Percentiles rank a stretch among this genome's conserved stretches.
phyloP scores from a whole-genome alignment of 352 stramenopile species.

The Plasmopara muralis region DNA sequence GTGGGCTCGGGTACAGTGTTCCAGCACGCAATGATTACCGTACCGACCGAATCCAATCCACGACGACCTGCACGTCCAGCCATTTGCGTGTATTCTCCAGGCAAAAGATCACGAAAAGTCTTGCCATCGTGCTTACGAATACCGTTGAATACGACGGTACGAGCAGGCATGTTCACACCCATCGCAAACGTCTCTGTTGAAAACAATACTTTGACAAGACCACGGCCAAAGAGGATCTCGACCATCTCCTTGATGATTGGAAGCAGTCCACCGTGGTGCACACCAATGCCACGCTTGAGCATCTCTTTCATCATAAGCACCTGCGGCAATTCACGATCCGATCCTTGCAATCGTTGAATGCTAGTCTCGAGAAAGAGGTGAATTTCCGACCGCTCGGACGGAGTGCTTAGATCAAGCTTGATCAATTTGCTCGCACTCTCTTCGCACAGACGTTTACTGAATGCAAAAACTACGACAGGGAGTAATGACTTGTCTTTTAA shows the following conservation, averaged over 20 bases:
- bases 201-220: slow-evolving; percentile 97
- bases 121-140: slow-evolving; percentile 97
- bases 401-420: slow-evolving; percentile 68
- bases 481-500: slow-evolving; percentile 90
- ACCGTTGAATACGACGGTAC: slow-evolving; percentile 95
- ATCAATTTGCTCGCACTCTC: slow-evolving; percentile 67
- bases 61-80: slow-evolving; percentile 94
- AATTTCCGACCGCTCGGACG: slow-evolving; percentile 76
- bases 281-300: slow-evolving; percentile 93
- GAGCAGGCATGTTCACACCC: slow-evolving; percentile 99
- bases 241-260: slow-evolving; percentile 99
- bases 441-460: slow-evolving; percentile 82
- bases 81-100: slow-evolving; percentile 95
- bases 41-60: slow-evolving; percentile 95
- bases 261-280: slow-evolving; percentile 96
- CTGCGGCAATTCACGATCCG: slow-evolving; percentile 97
- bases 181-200: slow-evolving; percentile 99
- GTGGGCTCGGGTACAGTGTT: slow-evolving; percentile 96
- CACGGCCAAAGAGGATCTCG: slow-evolving; percentile 97
- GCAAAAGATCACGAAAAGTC: slow-evolving; percentile 83
- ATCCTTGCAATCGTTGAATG: slow-evolving; percentile 80
- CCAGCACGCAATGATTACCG: slow-evolving; percentile 95
- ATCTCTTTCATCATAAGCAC: slow-evolving; percentile 97
- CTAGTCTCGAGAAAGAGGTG: slow-evolving; percentile 74
- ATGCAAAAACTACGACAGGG: slow-evolving; percentile 93